Conservation (phyloP, 495 filamentous ascomycete species). For the Pseudomonodictys pantanalensis region DNA sequence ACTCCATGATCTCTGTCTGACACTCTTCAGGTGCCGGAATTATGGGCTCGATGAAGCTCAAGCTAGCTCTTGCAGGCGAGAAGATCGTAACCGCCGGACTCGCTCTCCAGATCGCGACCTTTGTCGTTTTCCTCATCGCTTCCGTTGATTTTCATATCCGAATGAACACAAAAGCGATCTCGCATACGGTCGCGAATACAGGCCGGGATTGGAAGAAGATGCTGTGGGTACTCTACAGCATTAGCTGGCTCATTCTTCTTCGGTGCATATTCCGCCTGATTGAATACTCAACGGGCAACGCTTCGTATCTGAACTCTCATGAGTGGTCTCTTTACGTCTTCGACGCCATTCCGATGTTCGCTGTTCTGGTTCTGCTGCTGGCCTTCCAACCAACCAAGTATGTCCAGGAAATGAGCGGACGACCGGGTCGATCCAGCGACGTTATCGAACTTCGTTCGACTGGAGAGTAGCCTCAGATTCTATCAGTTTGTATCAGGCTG, state of each 20-base stretch:
- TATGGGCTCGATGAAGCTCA: conserved; percentile 25
- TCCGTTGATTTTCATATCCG: conserved; percentile 30
- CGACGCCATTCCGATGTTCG: conserved; percentile 36
- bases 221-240: conserved; percentile 38
- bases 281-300: conserved; percentile 23
- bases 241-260: conserved; percentile 20
- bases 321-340: conserved; percentile 38
- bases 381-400: conserved; percentile 22
- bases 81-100: conserved; percentile 37
- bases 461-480: too few species aligned
- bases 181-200: conserved; percentile 22
- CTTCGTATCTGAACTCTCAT: conserved; percentile 32
- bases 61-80: conserved; percentile 27
- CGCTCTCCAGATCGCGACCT: conserved; percentile 36
- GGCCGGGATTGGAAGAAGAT: conserved; percentile 53
- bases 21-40: conserved; percentile 7
- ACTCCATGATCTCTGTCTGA: not conserved
- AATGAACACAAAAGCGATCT: conserved; percentile 17
- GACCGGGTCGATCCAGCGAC: not conserved
- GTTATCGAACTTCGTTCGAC: too few species aligned
- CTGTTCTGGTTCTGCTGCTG: conserved; percentile 30
- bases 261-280: conserved; percentile 27
- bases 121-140: conserved; percentile 33
- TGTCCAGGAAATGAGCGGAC: not conserved
- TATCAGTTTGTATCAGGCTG: too few species aligned